These are phyloP conservation scores for Colletotrichum incanum DNA, from an alignment of 2,329 filamentous ascomycete genomes.

Conservation along the genomic window DNA sequence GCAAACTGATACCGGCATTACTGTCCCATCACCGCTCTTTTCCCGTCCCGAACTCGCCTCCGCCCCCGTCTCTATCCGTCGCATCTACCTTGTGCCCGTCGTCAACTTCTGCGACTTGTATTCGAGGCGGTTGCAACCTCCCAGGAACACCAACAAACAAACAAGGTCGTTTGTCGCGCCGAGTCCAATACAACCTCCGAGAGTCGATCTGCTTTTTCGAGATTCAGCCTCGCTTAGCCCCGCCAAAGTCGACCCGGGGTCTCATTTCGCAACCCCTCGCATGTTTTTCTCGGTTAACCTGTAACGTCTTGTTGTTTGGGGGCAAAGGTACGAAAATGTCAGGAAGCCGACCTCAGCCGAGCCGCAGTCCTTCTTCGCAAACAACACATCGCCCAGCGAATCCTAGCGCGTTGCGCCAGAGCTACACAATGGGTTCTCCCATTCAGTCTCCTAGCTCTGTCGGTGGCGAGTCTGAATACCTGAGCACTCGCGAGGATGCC, in stretches of 20 bases:
- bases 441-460: conserved; percentile 34
- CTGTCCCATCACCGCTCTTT: conserved; percentile 34
- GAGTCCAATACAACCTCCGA: background rate
- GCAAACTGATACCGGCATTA: conserved; percentile 27
- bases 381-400: conserved; percentile 58
- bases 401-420: conserved; percentile 64
- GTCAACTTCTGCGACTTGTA: conserved; percentile 14
- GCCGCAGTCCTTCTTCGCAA: conserved; percentile 38
- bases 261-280: conserved; percentile 15
- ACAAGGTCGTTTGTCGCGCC: background rate
- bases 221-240: conserved; percentile 17
- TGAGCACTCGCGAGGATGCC: conserved; percentile 43
- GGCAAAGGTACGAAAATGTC: conserved; percentile 36
- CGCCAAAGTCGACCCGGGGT: conserved; percentile 20
- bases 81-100: background rate
- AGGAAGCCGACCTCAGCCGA: conserved; percentile 37
- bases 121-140: conserved; percentile 16
- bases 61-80: conserved; percentile 25
- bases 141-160: background rate
- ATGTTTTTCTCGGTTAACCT: conserved; percentile 14
- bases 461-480: conserved; percentile 44
- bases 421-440: conserved; percentile 52
- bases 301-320: conserved; percentile 24
- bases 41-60: conserved; percentile 3
- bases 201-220: background rate